A percentile compares a stretch with the other conserved stretches of the same genome.
Evolutionary conservation across 495 filamentous ascomycete species (phyloP).

Genomic region (Talaromyces ruber): DNA sequence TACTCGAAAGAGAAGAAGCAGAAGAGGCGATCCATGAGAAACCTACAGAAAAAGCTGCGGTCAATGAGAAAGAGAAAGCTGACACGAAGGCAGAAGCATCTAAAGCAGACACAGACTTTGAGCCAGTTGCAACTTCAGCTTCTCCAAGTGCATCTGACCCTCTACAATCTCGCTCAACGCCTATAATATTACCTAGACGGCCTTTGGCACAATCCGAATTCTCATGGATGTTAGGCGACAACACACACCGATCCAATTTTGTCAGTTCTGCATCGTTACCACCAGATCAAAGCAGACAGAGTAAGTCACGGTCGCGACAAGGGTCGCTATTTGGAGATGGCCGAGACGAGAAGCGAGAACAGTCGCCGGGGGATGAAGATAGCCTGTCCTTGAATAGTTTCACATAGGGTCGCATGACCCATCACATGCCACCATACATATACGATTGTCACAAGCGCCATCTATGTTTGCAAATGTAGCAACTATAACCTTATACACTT

Average conservation of each 20-base stretch:
- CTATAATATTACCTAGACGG: constrained; percentile 35
- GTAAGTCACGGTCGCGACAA: constrained; percentile 21
- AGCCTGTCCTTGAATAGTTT: constrained; percentile 41
- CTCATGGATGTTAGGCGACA: constrained; percentile 86
- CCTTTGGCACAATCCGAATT: constrained; percentile 78
- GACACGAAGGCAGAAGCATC: not conserved
- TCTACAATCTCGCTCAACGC: constrained; percentile 8
- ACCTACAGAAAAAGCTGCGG: constrained; percentile 10
- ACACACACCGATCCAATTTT: constrained; percentile 38
- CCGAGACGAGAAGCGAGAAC: constrained; percentile 22
- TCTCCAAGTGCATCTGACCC: not conserved
- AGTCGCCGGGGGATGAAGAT: constrained; percentile 24
- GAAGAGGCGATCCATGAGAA: not conserved
- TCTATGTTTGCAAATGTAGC: not conserved
- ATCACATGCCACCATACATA: not conserved
- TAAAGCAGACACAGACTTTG: not conserved
- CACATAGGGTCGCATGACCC: not conserved
- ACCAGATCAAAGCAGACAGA: constrained; percentile 36
- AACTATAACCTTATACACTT: not conserved
- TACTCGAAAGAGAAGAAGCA: not conserved
- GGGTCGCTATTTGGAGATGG: constrained; percentile 29
- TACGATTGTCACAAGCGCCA: not conserved
- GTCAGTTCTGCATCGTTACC: constrained; percentile 39
- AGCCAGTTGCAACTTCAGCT: not conserved
- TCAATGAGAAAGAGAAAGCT: constrained; percentile 9